Evolutionary conservation across 2,329 filamentous ascomycete genomes (phyloP), one percentile per base, ranked within the genome.

Genomic region (Lachnellula willkommii): DNA sequence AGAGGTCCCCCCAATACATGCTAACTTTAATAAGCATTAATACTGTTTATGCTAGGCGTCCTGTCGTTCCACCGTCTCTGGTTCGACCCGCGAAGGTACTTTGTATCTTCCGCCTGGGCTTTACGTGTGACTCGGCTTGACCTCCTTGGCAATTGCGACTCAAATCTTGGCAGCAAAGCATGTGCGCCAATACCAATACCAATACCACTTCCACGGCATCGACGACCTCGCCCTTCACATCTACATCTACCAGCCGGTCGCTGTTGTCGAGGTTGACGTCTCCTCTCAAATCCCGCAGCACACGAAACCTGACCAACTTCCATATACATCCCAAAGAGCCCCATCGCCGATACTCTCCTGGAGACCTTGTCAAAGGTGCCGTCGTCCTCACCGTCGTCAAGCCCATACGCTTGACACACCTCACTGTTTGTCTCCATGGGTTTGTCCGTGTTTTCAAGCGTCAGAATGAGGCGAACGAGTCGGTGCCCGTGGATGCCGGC

Each of bases 371-470:
- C 35, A 69, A 80, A 56, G 89, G 89, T 53, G 81, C 81, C 61
- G 88, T 93, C 48, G 78, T 89, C 58, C 75, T 93, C 64, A 86
- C 83, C 55, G 80, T 90, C 37, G 75, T 87, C 65, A 90, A 90
- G 71, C 85, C 89, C 17, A 74, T 90, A 59, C 80, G 88, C 64
- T 83, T 94, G 65, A 93, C 89, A 7, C 89, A 94, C 73, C 77
- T 94, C 49, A 88, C 88, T 11, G 86, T 93, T 60, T 82, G 84
- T 58, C 75, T 94, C 53, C 87, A 90, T 69, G 89, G 89, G 58
- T 90, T 85, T 70, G 88, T 90, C 54, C 85, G 89, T 67, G 88
- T 92, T 47, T 89, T 84, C 74, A 90, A 89, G 72, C 78, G 77
- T 54, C 75, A 78, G 11, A 87, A 83, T 63, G 78, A 80, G 53